These are phyloP conservation scores for Cenchrus fungigraminus DNA, from an alignment of 176 grass and related monocot species.

Conservation along the genomic window DNA sequence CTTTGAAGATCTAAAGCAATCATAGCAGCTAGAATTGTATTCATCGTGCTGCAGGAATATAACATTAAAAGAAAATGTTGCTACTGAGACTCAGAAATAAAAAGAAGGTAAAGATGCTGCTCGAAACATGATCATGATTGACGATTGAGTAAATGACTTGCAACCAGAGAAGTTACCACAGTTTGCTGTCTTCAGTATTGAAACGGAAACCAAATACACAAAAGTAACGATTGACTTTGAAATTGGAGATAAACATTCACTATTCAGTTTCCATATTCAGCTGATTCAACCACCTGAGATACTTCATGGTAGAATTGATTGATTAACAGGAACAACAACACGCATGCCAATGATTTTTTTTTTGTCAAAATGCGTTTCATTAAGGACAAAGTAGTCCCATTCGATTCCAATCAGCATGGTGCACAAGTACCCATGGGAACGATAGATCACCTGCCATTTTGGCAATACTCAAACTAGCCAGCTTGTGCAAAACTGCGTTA, in stretches of 20 bases:
- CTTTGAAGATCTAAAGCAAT: constrained; percentile 30
- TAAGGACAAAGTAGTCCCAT: not conserved
- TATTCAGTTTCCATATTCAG: not conserved
- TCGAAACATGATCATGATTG: no score
- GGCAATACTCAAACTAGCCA: constrained; percentile 12
- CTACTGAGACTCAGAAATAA: not conserved
- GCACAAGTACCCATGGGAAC: constrained; percentile 15
- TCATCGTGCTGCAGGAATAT: not conserved
- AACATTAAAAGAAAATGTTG: not conserved
- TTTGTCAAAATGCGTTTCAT: constrained; percentile 35
- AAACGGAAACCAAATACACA: constrained; percentile 14
- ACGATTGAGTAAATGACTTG: not conserved
- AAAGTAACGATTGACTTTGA: not conserved
- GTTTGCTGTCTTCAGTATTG: not conserved
- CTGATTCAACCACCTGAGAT: not conserved
- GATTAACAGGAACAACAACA: constrained; percentile 38
- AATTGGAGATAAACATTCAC: not conserved
- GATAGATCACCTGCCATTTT: constrained; percentile 37
- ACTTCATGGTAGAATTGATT: constrained; percentile 38
- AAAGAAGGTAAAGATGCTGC: not conserved
- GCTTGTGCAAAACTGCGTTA: constrained; percentile 5
- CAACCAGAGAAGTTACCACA: not conserved
- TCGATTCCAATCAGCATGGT: constrained; percentile 19
- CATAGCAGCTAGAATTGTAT: constrained; percentile 14
- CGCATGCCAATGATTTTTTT: constrained; percentile 25